These are phyloP conservation scores for Nyctanthes arbortristis DNA, from an alignment of 257 asterid genomes.

Conservation along the genomic window DNA sequence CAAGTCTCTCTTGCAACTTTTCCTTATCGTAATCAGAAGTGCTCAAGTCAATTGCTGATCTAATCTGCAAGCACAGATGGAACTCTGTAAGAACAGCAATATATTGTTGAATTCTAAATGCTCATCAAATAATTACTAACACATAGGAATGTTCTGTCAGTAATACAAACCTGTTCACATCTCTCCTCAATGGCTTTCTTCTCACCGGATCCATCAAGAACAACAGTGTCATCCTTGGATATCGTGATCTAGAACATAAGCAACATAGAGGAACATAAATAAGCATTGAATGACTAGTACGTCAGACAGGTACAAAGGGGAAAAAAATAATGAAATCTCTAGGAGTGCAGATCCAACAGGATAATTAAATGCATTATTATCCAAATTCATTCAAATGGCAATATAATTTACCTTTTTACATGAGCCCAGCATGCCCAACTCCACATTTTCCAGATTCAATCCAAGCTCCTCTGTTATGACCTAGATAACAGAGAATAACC, in stretches of 20 bases:
- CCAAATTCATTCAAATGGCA: background rate
- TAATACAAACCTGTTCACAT: background rate
- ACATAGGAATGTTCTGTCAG: too few species aligned
- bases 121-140: background rate
- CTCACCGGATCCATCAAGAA: too few species aligned
- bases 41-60: constrained; percentile 52
- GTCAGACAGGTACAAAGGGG: background rate
- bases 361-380: background rate
- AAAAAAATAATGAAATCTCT: background rate
- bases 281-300: too few species aligned
- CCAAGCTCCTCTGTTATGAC: constrained; percentile 58
- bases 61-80: constrained; percentile 39
- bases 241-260: too few species aligned
- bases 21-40: constrained; percentile 65
- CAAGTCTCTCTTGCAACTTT: constrained; percentile 66
- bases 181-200: too few species aligned
- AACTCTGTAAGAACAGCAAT: background rate
- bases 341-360: background rate
- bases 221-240: too few species aligned
- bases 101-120: background rate
- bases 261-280: background rate
- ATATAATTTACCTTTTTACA: constrained; percentile 48
- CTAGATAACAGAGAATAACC: constrained; percentile 1
- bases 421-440: constrained; percentile 49
- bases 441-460: constrained; percentile 44